Conservation (phyloP, 164 flowering plant species). For the Akebia trifoliata region DNA sequence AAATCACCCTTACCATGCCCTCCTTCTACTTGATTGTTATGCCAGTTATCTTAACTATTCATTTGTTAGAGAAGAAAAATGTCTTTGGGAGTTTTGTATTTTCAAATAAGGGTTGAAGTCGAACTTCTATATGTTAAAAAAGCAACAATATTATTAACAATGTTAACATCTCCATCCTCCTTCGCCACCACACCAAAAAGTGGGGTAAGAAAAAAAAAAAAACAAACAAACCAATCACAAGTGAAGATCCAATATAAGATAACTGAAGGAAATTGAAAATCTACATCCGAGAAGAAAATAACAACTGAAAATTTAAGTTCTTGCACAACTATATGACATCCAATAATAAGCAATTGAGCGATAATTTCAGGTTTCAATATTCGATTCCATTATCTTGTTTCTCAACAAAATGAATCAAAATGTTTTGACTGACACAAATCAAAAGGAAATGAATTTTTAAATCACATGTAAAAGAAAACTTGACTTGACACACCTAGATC, state of each 20-base stretch:
- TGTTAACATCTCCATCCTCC: background rate
- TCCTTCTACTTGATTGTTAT: conserved; percentile 53
- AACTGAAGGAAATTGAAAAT: conserved; percentile 29
- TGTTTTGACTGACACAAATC: too few relatives aligned
- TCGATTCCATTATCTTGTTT: too few relatives aligned
- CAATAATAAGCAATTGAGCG: background rate
- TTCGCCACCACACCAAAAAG: too few relatives aligned
- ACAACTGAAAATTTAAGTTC: conserved; percentile 53
- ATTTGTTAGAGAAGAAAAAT: conserved; percentile 41
- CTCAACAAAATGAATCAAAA: too few relatives aligned
- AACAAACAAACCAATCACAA: background rate
- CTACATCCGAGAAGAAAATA: conserved; percentile 86
- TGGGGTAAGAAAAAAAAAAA: background rate
- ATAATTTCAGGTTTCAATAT: background rate
- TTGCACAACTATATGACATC: conserved; percentile 59
- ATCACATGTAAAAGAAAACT: too few relatives aligned
- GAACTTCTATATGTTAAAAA: conserved; percentile 36
- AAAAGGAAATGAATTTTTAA: too few relatives aligned
- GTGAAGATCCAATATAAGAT: background rate
- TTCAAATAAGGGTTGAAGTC: conserved; percentile 44
- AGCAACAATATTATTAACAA: background rate
- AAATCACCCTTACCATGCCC: conserved; percentile 38
- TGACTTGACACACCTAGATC: too few relatives aligned
- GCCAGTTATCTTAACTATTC: conserved; percentile 40
- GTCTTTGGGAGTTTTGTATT: conserved; percentile 44